Evolutionary conservation across 1,139 yeast species (phyloP).

Genomic region (Kurtzmaniella quercitrusa): DNA sequence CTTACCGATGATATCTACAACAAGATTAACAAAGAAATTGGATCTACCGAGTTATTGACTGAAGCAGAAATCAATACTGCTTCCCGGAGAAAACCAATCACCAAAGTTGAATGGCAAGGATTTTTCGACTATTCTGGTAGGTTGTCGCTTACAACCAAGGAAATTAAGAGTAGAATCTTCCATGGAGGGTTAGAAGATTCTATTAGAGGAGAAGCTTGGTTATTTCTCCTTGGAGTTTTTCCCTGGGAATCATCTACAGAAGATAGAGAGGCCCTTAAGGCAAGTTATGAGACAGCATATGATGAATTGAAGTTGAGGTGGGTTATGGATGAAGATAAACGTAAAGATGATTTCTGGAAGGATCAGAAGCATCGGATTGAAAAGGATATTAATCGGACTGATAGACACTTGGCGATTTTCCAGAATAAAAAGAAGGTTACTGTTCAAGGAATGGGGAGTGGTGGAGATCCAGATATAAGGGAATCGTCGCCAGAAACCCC

Average conservation of each 20-base stretch:
- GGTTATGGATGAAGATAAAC: slow-evolving; percentile 56
- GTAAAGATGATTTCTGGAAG: slow-evolving; percentile 70
- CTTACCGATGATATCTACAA: slow-evolving; percentile 59
- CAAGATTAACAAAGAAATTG: slow-evolving; percentile 64
- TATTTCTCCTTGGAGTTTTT: slow-evolving; percentile 73
- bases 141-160: slow-evolving; percentile 64
- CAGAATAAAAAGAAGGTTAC: slow-evolving; percentile 35
- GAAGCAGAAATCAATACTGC: slow-evolving; percentile 57
- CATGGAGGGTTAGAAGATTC: slow-evolving; percentile 76
- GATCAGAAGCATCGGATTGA: slow-evolving; percentile 89
- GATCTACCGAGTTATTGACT: slow-evolving; percentile 54
- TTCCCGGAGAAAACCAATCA: slow-evolving; percentile 63
- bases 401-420: slow-evolving; percentile 68
- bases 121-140: slow-evolving; percentile 80
- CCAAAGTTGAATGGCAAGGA: slow-evolving; percentile 75
- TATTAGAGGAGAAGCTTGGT: slow-evolving; percentile 77
- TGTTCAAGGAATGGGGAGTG: slow-evolving; percentile 17
- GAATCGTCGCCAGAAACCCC: slow-evolving; percentile 37
- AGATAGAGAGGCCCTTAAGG: slow-evolving; percentile 58
- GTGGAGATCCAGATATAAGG: slow-evolving; percentile 16
- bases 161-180: slow-evolving; percentile 76
- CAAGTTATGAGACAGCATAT: slow-evolving; percentile 62
- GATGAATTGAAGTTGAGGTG: slow-evolving; percentile 62
- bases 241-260: slow-evolving; percentile 82
- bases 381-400: slow-evolving; percentile 91